Evolutionary conservation across 2,329 filamentous ascomycete genomes (phyloP).

Genomic region (Canariomyces notabilis): DNA sequence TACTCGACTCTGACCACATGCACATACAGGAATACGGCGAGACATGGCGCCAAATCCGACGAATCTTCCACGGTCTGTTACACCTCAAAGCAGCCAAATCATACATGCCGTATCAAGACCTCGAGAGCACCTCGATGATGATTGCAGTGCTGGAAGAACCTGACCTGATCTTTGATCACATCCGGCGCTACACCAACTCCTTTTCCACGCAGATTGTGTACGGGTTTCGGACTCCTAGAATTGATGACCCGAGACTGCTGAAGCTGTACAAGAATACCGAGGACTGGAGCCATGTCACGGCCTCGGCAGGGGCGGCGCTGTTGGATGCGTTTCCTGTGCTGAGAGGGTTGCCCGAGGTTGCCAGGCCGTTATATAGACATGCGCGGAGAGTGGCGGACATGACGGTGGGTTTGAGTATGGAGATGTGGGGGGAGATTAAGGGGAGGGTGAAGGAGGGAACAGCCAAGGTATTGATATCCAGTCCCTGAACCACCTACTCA

Average conservation of each 20-base stretch:
- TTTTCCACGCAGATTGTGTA: constrained; percentile 19
- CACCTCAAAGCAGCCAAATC: constrained; percentile 38
- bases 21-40: constrained; percentile 3
- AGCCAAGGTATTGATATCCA: background rate
- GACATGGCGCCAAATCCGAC: constrained; percentile 9
- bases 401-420: constrained; percentile 31
- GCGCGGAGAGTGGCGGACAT: constrained; percentile 37
- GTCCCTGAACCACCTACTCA: too few relatives aligned
- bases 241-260: constrained; percentile 15
- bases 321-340: constrained; percentile 42
- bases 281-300: constrained; percentile 34
- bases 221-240: constrained; percentile 16
- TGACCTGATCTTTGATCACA: constrained; percentile 31
- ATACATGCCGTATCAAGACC: constrained; percentile 50
- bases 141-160: constrained; percentile 40
- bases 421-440: constrained; percentile 36
- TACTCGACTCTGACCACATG: background rate
- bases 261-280: constrained; percentile 27
- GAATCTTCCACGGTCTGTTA: constrained; percentile 36
- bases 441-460: constrained; percentile 16
- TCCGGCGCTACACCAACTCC: constrained; percentile 19
- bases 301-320: constrained; percentile 36
- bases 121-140: constrained; percentile 51
- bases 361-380: constrained; percentile 36
- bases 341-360: constrained; percentile 36